Evolutionary conservation across 768 basidiomycete species (phyloP), one percentile per base, ranked within the genome.

Genomic region (Panaeolus cyanescens): DNA sequence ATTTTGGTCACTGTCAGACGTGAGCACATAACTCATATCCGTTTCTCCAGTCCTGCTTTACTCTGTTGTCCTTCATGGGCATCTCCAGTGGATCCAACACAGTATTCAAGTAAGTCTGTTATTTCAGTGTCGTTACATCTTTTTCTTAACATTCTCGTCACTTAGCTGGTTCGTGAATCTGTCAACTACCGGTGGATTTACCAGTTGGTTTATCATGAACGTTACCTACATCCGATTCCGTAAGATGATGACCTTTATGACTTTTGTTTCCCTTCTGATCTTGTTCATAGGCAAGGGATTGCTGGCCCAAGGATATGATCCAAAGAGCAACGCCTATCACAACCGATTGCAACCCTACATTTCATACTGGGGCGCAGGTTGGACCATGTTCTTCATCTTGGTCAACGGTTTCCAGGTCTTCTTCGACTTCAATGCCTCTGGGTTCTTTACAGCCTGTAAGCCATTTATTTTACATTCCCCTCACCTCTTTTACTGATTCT

Each of bases 221-320:
- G 59, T 90, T 30, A 91, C 91, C 15, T 94, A 89, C 75, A 68
- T 91, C 58, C 84, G 76, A 73, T 93, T 89, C 79, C 83, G 88
- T 86, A 63, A 64, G 87, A 78, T 50, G 32, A 30, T 20, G 45
- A 34, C 20, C 22, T 15, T 28, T 55, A 8, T n/a, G 12, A 20
- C 13, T 31, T 32, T 30, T 37, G 20, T 17, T 56, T 31, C 54
- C 13, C 61, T 25, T 39, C 34, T 61, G 22, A 42, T 20, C 22
- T 36, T 40, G 34, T 55, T 34, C 59, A 13, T 75, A 86, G 86
- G 84, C 67, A 80, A 84, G 42, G 91, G 89, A 56, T 74, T 86
- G 77, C 77, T 79, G 56, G 82, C 75, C 0, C 90, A 92, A 71
- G 91, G 89, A 2, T 81, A 87, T 61, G 80, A 87, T 67, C 80